A percentile compares a stretch with the other conserved stretches of the same genome.
phyloP scores from a whole-genome alignment of 2,329 filamentous ascomycete species.

The Fusarium abutilonis region DNA sequence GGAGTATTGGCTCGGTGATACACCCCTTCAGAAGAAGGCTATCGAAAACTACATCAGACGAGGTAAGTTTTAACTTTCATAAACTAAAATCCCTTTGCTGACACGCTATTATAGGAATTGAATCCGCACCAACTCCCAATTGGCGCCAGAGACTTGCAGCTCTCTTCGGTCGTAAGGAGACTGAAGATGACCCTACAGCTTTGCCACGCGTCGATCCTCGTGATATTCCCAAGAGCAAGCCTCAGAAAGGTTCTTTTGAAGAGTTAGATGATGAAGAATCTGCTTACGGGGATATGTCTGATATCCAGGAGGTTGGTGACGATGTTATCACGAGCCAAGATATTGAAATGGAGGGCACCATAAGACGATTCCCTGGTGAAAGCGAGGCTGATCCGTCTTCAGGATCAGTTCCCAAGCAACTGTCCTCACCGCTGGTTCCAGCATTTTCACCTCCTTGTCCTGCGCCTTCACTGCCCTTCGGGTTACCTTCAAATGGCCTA shows the following conservation, averaged over 20 bases:
- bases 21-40: slow-evolving; percentile 43
- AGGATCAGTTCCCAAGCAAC: neutral
- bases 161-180: slow-evolving; percentile 9
- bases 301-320: neutral
- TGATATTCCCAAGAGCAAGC: slow-evolving; percentile 34
- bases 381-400: neutral
- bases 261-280: neutral
- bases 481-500: neutral
- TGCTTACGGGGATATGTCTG: neutral
- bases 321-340: slow-evolving; percentile 1
- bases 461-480: neutral
- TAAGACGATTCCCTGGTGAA: neutral
- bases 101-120: slow-evolving; percentile 24
- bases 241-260: neutral
- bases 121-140: slow-evolving; percentile 11
- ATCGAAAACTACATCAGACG: slow-evolving; percentile 38
- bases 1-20: slow-evolving; percentile 47
- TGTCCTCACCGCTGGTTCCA: slow-evolving; percentile 11
- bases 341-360: slow-evolving; percentile 12
- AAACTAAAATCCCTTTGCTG: neutral
- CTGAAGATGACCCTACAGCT: slow-evolving; percentile 23
- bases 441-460: neutral
- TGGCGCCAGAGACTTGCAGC: slow-evolving; percentile 23
- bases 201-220: slow-evolving; percentile 34
- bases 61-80: slow-evolving; percentile 27